Evolutionary conservation across 805 yeast species (phyloP).

Genomic region (Saccharomycopsis vini): DNA sequence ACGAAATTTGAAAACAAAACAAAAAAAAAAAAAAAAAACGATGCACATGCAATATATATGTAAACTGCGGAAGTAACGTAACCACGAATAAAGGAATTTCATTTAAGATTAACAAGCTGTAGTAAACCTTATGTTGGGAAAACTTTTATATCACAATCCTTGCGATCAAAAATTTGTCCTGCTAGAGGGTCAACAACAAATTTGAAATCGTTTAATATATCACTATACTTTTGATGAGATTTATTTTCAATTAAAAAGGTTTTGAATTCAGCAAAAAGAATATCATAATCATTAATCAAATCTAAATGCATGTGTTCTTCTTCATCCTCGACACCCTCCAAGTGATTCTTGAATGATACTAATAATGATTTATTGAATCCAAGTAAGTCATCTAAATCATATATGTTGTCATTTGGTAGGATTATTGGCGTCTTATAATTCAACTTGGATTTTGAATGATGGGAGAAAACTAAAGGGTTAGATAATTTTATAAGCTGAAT

Average conservation of each 20-base stretch:
- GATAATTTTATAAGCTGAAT: constrained; percentile 13
- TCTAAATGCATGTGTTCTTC: not conserved
- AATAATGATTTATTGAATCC: constrained; percentile 12
- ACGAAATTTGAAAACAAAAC: not conserved
- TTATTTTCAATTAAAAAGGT: not conserved
- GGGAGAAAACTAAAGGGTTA: constrained; percentile 10
- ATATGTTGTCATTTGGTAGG: constrained; percentile 17
- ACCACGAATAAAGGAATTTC: too few species aligned
- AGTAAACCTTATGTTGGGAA: constrained; percentile 15
- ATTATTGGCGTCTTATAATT: constrained; percentile 15
- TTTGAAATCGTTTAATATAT: too few species aligned
- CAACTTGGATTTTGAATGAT: constrained; percentile 17
- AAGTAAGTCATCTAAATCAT: constrained; percentile 12
- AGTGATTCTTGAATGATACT: not conserved
- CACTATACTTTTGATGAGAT: too few species aligned
- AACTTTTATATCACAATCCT: constrained; percentile 11
- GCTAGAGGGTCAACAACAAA: constrained; percentile 17
- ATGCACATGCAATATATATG: too few species aligned
- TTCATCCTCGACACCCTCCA: not conserved
- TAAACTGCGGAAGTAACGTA: too few species aligned
- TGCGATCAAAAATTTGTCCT: constrained; percentile 12
- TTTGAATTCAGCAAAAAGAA: not conserved
- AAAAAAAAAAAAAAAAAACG: not conserved
- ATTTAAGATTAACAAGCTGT: not conserved
- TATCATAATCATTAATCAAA: constrained; percentile 3